Evolutionary conservation across 805 yeast genomes (phyloP).

Genomic region (Barnettozyma californica): DNA sequence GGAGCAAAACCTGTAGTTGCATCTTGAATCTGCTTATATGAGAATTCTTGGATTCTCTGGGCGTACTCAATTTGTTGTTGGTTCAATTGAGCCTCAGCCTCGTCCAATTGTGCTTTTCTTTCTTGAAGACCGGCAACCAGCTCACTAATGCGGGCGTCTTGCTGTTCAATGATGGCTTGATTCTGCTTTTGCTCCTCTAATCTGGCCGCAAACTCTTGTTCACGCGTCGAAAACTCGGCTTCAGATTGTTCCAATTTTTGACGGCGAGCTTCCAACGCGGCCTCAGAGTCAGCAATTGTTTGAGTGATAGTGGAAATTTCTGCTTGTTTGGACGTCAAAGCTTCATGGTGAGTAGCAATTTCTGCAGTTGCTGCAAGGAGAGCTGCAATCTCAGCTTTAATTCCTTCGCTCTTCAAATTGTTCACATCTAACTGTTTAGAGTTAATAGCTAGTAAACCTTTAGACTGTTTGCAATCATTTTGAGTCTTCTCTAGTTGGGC

Average conservation of each 20-base stretch:
- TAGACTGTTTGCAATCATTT: constrained; percentile 54
- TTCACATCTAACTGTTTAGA: constrained; percentile 64
- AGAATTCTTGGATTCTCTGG: constrained; percentile 32
- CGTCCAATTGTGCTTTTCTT: constrained; percentile 33
- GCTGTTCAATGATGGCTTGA: constrained; percentile 32
- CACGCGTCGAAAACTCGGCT: constrained; percentile 15
- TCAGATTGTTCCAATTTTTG: constrained; percentile 16
- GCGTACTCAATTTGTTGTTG: constrained; percentile 34
- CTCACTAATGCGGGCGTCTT: constrained; percentile 31
- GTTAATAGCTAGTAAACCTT: constrained; percentile 58
- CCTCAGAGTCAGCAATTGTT: constrained; percentile 32
- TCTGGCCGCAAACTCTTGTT: constrained; percentile 29
- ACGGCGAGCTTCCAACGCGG: constrained; percentile 30
- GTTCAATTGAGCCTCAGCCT: constrained; percentile 36
- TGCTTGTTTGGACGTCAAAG: constrained; percentile 31
- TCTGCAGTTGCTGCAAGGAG: constrained; percentile 28
- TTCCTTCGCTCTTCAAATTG: constrained; percentile 42
- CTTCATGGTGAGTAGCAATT: constrained; percentile 34
- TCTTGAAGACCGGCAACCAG: constrained; percentile 31
- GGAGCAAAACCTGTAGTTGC: constrained; percentile 20
- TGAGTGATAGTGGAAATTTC: constrained; percentile 26
- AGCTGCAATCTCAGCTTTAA: constrained; percentile 38
- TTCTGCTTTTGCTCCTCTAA: constrained; percentile 30
- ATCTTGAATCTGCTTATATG: constrained; percentile 35
- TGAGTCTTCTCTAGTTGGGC: constrained; percentile 48